These are phyloP conservation scores for Naganishia vaughanmartiniae DNA, from an alignment of 768 basidiomycete species.

Conservation along the genomic window DNA sequence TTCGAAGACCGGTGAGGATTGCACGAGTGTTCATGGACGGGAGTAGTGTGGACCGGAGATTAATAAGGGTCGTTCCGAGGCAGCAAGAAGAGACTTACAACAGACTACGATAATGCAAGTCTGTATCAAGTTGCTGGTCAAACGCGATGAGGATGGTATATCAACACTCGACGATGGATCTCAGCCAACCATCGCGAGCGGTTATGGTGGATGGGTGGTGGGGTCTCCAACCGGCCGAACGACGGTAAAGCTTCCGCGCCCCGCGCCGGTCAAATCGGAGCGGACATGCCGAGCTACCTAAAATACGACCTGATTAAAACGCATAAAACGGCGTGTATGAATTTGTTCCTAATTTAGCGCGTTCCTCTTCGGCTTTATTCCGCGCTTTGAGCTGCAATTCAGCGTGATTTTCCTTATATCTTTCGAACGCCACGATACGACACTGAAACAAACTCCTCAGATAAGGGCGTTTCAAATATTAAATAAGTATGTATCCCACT, in stretches of 20 bases:
- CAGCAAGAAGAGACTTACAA: background rate
- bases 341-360: too few species aligned
- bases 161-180: background rate
- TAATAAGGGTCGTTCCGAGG: background rate
- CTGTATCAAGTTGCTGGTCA: background rate
- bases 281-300: background rate
- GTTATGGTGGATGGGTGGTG: background rate
- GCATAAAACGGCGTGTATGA: too few species aligned
- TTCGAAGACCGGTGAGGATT: background rate
- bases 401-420: too few species aligned
- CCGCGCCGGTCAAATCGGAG: background rate
- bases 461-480: too few species aligned
- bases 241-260: background rate
- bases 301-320: too few species aligned
- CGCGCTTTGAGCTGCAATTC: too few species aligned
- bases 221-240: constrained; percentile 1
- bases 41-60: background rate
- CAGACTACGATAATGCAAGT: background rate
- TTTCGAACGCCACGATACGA: too few species aligned
- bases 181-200: background rate
- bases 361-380: too few species aligned
- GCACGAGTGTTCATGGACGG: background rate
- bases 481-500: too few species aligned
- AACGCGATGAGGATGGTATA: background rate
- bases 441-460: too few species aligned